phyloP scores from a whole-genome alignment of 192 early-diverging fungal genomes.

The Backusella parvicylindrica region DNA sequence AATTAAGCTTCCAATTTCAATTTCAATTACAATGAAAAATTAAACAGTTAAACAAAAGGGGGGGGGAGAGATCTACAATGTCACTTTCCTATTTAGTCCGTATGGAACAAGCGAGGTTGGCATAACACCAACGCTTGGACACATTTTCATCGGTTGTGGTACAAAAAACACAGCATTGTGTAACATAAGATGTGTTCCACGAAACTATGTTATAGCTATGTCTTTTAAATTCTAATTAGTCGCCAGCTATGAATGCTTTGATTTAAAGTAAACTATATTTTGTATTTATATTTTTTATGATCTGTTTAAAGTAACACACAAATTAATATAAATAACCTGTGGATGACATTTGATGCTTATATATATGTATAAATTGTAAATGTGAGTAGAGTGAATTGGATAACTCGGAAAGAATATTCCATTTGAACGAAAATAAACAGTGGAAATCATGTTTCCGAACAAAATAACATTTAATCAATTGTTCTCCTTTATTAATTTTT shows the following conservation, averaged over 20 bases:
- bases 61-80: neutral
- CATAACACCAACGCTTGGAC: neutral
- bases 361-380: neutral
- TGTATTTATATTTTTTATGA: neutral
- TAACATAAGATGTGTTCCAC: neutral
- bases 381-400: neutral
- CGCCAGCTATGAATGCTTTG: neutral
- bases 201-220: neutral
- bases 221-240: neutral
- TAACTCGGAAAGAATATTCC: neutral
- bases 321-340: neutral
- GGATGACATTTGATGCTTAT: neutral
- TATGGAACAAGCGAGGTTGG: slow-evolving; percentile 4
- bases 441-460: neutral
- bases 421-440: neutral
- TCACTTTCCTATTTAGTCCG: neutral
- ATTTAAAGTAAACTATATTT: neutral
- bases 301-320: neutral
- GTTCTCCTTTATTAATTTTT: neutral
- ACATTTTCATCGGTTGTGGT: neutral
- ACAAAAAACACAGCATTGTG: neutral
- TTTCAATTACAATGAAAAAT: neutral
- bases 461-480: neutral
- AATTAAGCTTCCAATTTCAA: neutral
- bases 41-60: neutral